Evolutionary conservation across 2,329 filamentous ascomycete genomes (phyloP).

Genomic region (Neofusicoccum kwambonambiense): DNA sequence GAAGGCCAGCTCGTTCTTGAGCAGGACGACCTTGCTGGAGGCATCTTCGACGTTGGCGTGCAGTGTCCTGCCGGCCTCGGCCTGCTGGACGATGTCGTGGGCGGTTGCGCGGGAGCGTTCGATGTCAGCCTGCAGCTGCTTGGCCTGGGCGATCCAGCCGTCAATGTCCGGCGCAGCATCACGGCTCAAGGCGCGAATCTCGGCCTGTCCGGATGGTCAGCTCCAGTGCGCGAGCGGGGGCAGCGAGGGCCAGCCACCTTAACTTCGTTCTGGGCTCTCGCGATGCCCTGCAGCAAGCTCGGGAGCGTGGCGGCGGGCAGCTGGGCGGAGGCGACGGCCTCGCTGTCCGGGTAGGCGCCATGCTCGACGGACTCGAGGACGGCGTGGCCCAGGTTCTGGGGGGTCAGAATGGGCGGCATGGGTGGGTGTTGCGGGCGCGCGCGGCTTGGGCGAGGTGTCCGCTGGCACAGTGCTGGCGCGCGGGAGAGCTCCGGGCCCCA

Average conservation of each 20-base stretch:
- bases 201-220: conserved; percentile 47
- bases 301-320: conserved; percentile 51
- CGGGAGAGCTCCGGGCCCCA: conserved; percentile 11
- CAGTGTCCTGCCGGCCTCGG: conserved; percentile 66
- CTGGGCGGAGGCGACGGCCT: conserved; percentile 54
- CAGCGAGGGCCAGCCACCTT: conserved; percentile 42
- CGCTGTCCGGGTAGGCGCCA: conserved; percentile 57
- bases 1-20: conserved; percentile 60
- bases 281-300: conserved; percentile 51
- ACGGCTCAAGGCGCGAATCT: conserved; percentile 74
- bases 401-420: conserved; percentile 27
- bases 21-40: conserved; percentile 52
- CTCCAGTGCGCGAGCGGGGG: conserved; percentile 23
- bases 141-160: conserved; percentile 81
- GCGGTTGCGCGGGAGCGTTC: conserved; percentile 75
- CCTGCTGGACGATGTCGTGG: conserved; percentile 74
- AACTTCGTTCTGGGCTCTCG: conserved; percentile 52
- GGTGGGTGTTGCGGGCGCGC: not conserved
- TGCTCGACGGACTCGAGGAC: conserved; percentile 63
- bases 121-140: conserved; percentile 81
- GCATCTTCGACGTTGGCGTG: conserved; percentile 64
- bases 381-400: conserved; percentile 53
- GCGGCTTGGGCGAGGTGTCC: not conserved
- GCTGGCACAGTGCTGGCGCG: not conserved
- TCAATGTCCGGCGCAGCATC: conserved; percentile 77